Conservation (phyloP, 2,329 filamentous ascomycete genomes). For the Elsinoe perseae region DNA sequence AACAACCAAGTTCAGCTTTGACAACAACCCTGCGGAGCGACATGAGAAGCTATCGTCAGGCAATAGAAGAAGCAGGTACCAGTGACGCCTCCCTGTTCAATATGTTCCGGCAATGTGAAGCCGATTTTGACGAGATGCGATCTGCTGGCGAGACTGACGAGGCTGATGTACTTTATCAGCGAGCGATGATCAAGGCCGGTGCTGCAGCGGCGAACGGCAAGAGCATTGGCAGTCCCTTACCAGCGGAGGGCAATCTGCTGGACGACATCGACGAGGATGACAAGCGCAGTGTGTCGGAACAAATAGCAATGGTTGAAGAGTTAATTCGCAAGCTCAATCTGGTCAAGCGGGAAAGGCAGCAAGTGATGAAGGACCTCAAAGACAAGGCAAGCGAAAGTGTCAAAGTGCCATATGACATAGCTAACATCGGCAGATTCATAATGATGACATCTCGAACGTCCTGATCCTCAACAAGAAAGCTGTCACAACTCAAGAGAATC, state of each 20-base stretch:
- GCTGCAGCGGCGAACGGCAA: slow-evolving; percentile 49
- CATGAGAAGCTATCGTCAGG: slow-evolving; percentile 78
- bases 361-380: slow-evolving; percentile 93
- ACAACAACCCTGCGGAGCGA: slow-evolving; percentile 83
- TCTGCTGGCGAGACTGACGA: slow-evolving; percentile 78
- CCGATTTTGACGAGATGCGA: slow-evolving; percentile 92
- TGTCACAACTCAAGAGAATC: slow-evolving; percentile 81
- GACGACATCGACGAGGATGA: slow-evolving; percentile 88
- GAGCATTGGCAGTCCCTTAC: slow-evolving; percentile 48
- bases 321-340: slow-evolving; percentile 84
- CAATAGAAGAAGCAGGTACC: slow-evolving; percentile 77
- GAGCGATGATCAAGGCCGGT: slow-evolving; percentile 72
- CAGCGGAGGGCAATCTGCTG: slow-evolving; percentile 67
- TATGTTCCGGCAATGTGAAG: slow-evolving; percentile 77
- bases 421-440: slow-evolving; percentile 60
- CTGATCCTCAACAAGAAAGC: slow-evolving; percentile 97
- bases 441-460: slow-evolving; percentile 95
- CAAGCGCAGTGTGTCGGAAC: slow-evolving; percentile 73
- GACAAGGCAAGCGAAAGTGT: slow-evolving; percentile 64
- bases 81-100: slow-evolving; percentile 78
- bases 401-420: not conserved
- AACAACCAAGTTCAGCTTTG: slow-evolving; percentile 85
- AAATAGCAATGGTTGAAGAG: slow-evolving; percentile 83
- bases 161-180: slow-evolving; percentile 80
- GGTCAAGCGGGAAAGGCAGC: slow-evolving; percentile 82